These are phyloP conservation scores for Puccinellia tenuiflora DNA, from an alignment of 176 grass and related monocot genomes.

Conservation along the genomic window DNA sequence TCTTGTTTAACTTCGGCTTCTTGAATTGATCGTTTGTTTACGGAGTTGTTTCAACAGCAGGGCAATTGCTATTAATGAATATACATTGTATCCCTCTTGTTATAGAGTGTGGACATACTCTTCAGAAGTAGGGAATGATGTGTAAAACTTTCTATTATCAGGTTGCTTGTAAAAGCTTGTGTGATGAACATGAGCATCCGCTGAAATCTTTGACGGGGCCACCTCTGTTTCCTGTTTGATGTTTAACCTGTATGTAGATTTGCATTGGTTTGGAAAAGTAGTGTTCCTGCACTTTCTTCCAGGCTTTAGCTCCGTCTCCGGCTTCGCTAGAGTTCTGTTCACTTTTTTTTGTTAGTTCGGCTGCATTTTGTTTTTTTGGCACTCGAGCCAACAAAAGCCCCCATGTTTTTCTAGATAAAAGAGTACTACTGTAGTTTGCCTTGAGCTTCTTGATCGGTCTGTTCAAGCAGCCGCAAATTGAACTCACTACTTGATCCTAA, in stretches of 20 bases:
- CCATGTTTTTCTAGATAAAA: too few species aligned
- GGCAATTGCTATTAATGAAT: not conserved
- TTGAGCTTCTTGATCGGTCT: too few species aligned
- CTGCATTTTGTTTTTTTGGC: too few species aligned
- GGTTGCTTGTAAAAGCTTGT: not conserved
- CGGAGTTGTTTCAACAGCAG: not conserved
- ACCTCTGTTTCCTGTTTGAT: not conserved
- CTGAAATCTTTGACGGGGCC: not conserved
- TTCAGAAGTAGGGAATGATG: not conserved
- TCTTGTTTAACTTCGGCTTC: not conserved
- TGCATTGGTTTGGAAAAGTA: not conserved
- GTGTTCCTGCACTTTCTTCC: too few species aligned
- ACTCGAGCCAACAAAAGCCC: too few species aligned
- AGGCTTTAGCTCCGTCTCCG: too few species aligned
- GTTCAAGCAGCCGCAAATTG: too few species aligned
- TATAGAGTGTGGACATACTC: not conserved
- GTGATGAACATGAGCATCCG: not conserved
- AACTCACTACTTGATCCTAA: too few species aligned
- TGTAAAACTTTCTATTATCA: not conserved
- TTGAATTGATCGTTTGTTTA: not conserved
- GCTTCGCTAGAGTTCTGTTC: too few species aligned
- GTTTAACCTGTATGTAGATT: not conserved
- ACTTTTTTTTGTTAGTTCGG: too few species aligned
- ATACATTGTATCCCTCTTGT: not conserved
- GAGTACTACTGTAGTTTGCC: too few species aligned